Percentiles rank a stretch among this genome's conserved stretches.
phyloP scores from a whole-genome alignment of 176 grass and related monocot species.

The Cenchrus americanus region DNA sequence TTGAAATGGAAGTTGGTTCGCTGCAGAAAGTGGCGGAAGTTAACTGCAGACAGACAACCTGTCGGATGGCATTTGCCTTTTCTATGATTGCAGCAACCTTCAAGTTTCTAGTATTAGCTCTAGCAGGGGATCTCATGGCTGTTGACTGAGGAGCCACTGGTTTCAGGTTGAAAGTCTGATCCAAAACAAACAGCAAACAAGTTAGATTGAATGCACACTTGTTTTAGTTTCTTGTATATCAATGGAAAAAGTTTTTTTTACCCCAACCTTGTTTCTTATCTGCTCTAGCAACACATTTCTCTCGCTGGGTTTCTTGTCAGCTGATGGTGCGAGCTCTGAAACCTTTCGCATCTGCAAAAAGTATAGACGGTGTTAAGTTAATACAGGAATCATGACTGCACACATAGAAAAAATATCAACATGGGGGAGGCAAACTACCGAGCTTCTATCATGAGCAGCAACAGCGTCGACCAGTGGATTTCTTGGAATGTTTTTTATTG shows the following conservation, averaged over 20 bases:
- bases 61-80: slow-evolving; percentile 93
- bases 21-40: neutral
- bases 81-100: slow-evolving; percentile 97
- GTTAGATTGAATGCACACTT: slow-evolving; percentile 3
- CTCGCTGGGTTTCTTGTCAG: slow-evolving; percentile 56
- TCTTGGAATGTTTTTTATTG: slow-evolving; percentile 78
- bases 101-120: slow-evolving; percentile 62
- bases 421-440: slow-evolving; percentile 47
- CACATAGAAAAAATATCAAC: neutral
- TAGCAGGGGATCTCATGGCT: slow-evolving; percentile 62
- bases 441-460: slow-evolving; percentile 96
- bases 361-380: slow-evolving; percentile 32
- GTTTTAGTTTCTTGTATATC: neutral
- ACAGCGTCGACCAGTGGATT: slow-evolving; percentile 96
- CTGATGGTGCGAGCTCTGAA: slow-evolving; percentile 61
- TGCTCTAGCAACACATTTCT: slow-evolving; percentile 93
- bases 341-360: slow-evolving; percentile 89
- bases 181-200: slow-evolving; percentile 33
- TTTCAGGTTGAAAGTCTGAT: slow-evolving; percentile 87
- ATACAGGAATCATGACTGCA: slow-evolving; percentile 24
- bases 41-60: slow-evolving; percentile 52
- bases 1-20: neutral
- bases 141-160: slow-evolving; percentile 52
- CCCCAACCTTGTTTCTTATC: slow-evolving; percentile 88
- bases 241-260: slow-evolving; percentile 17